Evolutionary conservation across 2,329 filamentous ascomycete species (phyloP).

Genomic region (Venturia pyrina): DNA sequence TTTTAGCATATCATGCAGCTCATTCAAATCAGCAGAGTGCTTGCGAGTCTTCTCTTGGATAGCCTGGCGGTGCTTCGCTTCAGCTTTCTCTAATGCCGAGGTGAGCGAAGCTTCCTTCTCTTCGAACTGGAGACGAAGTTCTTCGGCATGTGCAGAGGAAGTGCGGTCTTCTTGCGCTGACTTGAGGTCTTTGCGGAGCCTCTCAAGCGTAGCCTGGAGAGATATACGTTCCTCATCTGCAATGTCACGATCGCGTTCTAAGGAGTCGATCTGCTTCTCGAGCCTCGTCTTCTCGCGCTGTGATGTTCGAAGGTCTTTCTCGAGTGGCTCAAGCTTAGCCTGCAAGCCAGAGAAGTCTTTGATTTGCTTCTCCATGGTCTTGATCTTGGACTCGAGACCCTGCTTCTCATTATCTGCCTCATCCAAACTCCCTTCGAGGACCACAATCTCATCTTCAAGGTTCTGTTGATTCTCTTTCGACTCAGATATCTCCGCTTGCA

Average conservation of each 20-base stretch:
- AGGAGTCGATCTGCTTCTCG: constrained; percentile 22
- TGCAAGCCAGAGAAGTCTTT: constrained; percentile 36
- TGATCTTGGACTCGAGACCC: constrained; percentile 49
- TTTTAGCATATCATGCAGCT: constrained; percentile 13
- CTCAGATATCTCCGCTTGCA: constrained; percentile 13
- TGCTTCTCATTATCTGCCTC: constrained; percentile 40
- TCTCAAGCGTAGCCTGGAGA: constrained; percentile 45
- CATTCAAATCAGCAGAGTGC: constrained; percentile 3
- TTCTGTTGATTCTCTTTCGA: constrained; percentile 28
- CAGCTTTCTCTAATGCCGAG: not conserved
- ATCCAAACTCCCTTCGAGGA: constrained; percentile 34
- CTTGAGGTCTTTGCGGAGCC: constrained; percentile 48
- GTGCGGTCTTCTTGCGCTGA: constrained; percentile 26
- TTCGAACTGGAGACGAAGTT: constrained; percentile 19
- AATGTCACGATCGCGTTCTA: constrained; percentile 28
- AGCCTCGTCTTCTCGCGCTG: constrained; percentile 29
- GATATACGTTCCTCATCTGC: constrained; percentile 23
- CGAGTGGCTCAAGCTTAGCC: constrained; percentile 35
- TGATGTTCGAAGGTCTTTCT: constrained; percentile 24
- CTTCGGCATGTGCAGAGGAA: constrained; percentile 4
- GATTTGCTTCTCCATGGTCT: constrained; percentile 23
- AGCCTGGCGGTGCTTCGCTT: constrained; percentile 1
- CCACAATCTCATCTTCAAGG: constrained; percentile 46
- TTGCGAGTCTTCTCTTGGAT: constrained; percentile 4
- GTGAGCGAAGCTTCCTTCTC: constrained; percentile 16